Evolutionary conservation across 163 green algal genomes (phyloP), one percentile per base, ranked within the genome.

Genomic region (Scenedesmus sp.): DNA sequence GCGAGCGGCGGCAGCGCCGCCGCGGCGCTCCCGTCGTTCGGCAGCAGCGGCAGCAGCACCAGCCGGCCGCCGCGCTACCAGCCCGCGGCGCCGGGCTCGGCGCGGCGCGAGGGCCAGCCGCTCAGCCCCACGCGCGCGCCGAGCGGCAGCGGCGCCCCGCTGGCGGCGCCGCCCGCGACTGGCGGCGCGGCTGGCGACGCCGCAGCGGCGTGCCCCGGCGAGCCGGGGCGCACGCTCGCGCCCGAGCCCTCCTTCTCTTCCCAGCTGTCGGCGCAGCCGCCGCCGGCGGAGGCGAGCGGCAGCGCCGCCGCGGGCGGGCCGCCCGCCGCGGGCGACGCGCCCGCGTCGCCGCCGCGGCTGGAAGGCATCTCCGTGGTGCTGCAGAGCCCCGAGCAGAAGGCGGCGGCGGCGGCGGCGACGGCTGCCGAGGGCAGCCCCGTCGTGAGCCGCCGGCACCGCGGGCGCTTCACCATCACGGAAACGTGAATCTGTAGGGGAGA

Each of bases 391-490:
- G 28, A 31, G 36, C 3, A 51, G 36, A 14, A 28, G 62, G 63
- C 36, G 57, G 42, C 54, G 63, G 76, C 76, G 70, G 48, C 24
- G 76, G 53, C 50, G 80, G 24, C 51, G 66, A 54, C 51, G 44
- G 13, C 31, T 26, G 36, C 18, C n/a, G 26, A 69, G 60, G 20
- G 60, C 60, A 51, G 29, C 14, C 29, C 7, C 7, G 60, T 9
- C 33, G 13, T 44, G 10, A n/a, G 62, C 34, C 36, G 62, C 11
- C 9, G 4, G 28, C 36, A 44, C 18, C 17, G 36, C 1, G 63
- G 63, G 15, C 24, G 63, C 11, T 73, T 73, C 28, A 73, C 63
- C 13, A 60, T 73, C 20, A 73, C 63, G 28, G 44, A 73, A 24
- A 42, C 17, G 5, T 73, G 62, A 70, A 10, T 6, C n/a, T n/a